Base-by-base conservation (phyloP, 75 land plant species). In the Pseudotsuga menziesii region DNA sequence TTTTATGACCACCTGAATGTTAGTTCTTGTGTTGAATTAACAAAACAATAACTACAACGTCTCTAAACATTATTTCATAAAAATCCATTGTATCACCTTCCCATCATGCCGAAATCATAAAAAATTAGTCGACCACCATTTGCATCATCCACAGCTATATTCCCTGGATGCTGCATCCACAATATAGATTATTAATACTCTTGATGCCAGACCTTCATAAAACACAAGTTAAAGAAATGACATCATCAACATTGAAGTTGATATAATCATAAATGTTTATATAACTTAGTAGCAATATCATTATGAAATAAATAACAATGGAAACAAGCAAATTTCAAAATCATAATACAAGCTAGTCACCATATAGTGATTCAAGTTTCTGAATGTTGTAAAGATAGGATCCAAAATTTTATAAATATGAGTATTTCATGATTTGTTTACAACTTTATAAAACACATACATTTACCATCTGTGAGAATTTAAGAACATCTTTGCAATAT, bases 61-160 rank as follows among this genome's bases (percentile, higher is more conserved):
- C 36, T 69, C 12, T 41, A 69, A 23, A 22, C 72, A 19, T 9
- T 9, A 48, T 48, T 48, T 48, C 54, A 48, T n/a, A 69, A 39
- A 76, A 66, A 44, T n/a, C 15, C 19, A 76, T 39, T 4, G 3
- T 66, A 35, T 59, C 74, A 76, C 99, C 99, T 97, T 81, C 99
- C 99, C 99, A 97, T 97, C 99, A 97, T 97, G 63, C 99, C 99
- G 78, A 97, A 97, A 77, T 97, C 99, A 85, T 97, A 97, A 73
- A 97, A 97, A 58, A 97, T 95, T 26, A 97, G 85, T 67, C 99
- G 88, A 70, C 99, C 99, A 69, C 99, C 99, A 88, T 97, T 97
- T 23, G 85, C 88, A 85, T 97, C 99, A 83, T 97, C 99, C 29
- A 95, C 98, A 61, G 99, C 99, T 73, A 97, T 97, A 84, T 97